These are phyloP conservation scores for Pichia heedii DNA, from an alignment of 805 yeast genomes.

Conservation along the genomic window DNA sequence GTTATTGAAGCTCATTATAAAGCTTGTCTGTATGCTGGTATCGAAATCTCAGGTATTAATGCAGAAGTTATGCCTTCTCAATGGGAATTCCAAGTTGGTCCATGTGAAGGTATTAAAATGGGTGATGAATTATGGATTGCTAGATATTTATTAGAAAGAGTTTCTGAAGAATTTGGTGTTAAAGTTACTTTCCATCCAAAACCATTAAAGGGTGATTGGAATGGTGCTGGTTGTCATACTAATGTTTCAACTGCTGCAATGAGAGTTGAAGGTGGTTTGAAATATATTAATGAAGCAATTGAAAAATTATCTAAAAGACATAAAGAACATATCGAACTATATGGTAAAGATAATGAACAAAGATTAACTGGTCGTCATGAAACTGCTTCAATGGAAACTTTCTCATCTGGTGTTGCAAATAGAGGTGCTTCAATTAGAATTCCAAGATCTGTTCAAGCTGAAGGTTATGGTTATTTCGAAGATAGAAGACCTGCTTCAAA, in stretches of 20 bases:
- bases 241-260: constrained; percentile 87
- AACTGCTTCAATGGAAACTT: constrained; percentile 87
- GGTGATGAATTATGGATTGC: constrained; percentile 98
- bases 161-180: constrained; percentile 98
- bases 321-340: constrained; percentile 87
- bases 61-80: constrained; percentile 99
- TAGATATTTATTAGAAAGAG: constrained; percentile 85
- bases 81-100: constrained; percentile 99
- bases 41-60: constrained; percentile 89
- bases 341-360: constrained; percentile 90
- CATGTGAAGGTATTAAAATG: constrained; percentile 91
- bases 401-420: constrained; percentile 98
- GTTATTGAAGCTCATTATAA: constrained; percentile 98
- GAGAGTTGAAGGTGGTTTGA: constrained; percentile 97
- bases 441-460: constrained; percentile 97
- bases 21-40: constrained; percentile 92
- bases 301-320: constrained; percentile 94
- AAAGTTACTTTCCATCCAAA: constrained; percentile 99
- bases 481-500: constrained; percentile 99
- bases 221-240: constrained; percentile 99
- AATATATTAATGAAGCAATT: constrained; percentile 83
- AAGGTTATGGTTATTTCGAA: constrained; percentile 97
- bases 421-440: constrained; percentile 99
- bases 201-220: constrained; percentile 98
- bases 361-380: constrained; percentile 98